A percentile compares a stretch with the other conserved stretches of the same genome.
These are phyloP conservation scores for Yarrowia sp. DNA, from an alignment of 805 yeast genomes.

Conservation along the genomic window DNA sequence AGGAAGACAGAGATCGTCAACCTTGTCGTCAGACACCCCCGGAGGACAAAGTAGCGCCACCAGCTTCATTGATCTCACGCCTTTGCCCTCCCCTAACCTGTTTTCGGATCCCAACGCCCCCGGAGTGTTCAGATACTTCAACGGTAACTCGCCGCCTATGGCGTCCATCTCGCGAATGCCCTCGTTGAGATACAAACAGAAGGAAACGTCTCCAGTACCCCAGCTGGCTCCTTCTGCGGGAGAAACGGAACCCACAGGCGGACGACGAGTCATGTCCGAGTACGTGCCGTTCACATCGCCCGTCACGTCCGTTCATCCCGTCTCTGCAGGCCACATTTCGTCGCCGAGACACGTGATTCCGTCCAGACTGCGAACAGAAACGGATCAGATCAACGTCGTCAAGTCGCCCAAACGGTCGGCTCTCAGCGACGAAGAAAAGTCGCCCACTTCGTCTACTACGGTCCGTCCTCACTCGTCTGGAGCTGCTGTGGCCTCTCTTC, in stretches of 20 bases:
- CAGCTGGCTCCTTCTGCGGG: slow-evolving; percentile 23
- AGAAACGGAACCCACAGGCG: slow-evolving; percentile 3
- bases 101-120: slow-evolving; percentile 40
- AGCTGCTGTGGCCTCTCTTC: slow-evolving; percentile 3
- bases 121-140: slow-evolving; percentile 35
- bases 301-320: not conserved
- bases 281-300: not conserved
- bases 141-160: slow-evolving; percentile 38
- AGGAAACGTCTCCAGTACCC: slow-evolving; percentile 16
- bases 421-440: slow-evolving; percentile 7
- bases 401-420: slow-evolving; percentile 17
- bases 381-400: slow-evolving; percentile 6
- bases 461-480: slow-evolving; percentile 8
- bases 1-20: slow-evolving; percentile 15
- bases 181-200: slow-evolving; percentile 33
- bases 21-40: slow-evolving; percentile 10
- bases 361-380: slow-evolving; percentile 6
- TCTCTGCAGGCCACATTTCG: not conserved
- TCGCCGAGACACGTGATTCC: slow-evolving; percentile 6
- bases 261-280: slow-evolving; percentile 20
- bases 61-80: slow-evolving; percentile 44
- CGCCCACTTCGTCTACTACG: not conserved
- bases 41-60: not conserved
- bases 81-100: slow-evolving; percentile 45
- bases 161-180: slow-evolving; percentile 39